Conservation (phyloP, 2,329 filamentous ascomycete genomes). For the Arthrinium puccinioides region DNA sequence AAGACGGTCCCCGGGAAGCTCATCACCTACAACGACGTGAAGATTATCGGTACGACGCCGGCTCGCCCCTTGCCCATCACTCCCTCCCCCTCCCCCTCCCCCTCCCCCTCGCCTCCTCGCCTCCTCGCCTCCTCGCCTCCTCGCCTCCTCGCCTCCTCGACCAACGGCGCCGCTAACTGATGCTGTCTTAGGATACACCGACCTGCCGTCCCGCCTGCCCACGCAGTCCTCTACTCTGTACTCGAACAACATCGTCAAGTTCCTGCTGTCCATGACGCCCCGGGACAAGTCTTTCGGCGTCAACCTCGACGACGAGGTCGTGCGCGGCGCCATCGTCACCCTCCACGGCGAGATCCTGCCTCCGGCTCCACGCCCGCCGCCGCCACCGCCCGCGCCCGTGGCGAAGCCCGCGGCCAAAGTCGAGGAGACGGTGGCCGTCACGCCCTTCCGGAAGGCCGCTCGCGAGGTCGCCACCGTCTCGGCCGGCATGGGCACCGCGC, state of each 20-base stretch:
- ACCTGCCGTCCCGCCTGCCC: constrained; percentile 77
- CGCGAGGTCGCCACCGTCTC: constrained; percentile 70
- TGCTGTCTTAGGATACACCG: constrained; percentile 78
- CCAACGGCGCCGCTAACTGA: constrained; percentile 15
- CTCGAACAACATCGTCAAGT: constrained; percentile 90
- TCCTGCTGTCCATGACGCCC: constrained; percentile 73
- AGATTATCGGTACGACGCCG: constrained; percentile 63
- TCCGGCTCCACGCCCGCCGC: constrained; percentile 61
- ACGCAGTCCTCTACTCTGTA: constrained; percentile 87
- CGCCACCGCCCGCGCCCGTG: constrained; percentile 44
- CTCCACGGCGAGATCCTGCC: constrained; percentile 70
- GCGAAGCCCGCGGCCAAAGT: constrained; percentile 29
- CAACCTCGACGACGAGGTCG: constrained; percentile 77
- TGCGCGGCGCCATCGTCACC: constrained; percentile 77
- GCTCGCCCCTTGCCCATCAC: no score
- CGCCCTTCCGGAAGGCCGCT: constrained; percentile 73
- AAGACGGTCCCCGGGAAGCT: constrained; percentile 69
- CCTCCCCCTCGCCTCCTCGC: no score
- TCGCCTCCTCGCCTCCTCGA: no score
- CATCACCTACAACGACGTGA: constrained; percentile 66
- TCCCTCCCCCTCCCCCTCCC: no score
- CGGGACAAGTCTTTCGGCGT: constrained; percentile 73
- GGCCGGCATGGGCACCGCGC: constrained; percentile 66
- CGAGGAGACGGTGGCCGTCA: constrained; percentile 57
- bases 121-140: no score